phyloP scores from a whole-genome alignment of 495 filamentous ascomycete species.

The Neurospora pannonica region DNA sequence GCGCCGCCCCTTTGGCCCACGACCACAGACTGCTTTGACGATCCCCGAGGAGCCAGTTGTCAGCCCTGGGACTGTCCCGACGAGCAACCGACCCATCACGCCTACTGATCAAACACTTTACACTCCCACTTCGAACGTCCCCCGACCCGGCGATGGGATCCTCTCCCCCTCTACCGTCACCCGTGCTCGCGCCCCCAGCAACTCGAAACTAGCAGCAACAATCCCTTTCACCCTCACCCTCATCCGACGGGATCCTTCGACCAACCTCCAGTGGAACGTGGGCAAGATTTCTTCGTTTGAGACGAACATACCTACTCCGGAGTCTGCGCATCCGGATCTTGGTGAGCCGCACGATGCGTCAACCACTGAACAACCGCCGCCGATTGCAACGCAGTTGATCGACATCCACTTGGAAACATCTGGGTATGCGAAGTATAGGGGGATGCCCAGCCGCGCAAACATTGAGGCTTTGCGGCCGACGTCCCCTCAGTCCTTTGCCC shows the following conservation, averaged over 20 bases:
- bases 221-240: conserved; percentile 60
- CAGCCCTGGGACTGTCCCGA: neutral
- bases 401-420: conserved; percentile 37
- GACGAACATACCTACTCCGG: conserved; percentile 28
- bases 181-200: conserved; percentile 8
- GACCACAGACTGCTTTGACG: neutral
- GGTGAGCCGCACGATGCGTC: conserved; percentile 33
- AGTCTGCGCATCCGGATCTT: conserved; percentile 15
- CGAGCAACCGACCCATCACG: conserved; percentile 4
- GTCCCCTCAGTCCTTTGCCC: conserved; percentile 18
- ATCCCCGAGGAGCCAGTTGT: neutral
- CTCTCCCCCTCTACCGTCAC: conserved; percentile 8
- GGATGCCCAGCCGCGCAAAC: conserved; percentile 28
- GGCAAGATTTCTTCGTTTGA: conserved; percentile 53
- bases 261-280: conserved; percentile 82
- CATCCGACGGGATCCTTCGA: conserved; percentile 77
- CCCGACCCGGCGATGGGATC: neutral
- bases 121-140: neutral
- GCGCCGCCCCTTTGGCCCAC: conserved; percentile 3
- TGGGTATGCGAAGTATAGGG: conserved; percentile 41
- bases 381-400: conserved; percentile 27
- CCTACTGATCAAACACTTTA: conserved; percentile 1
- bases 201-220: conserved; percentile 8
- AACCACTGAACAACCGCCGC: conserved; percentile 30
- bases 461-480: conserved; percentile 25